These are phyloP conservation scores for Talaromyces liani DNA, from an alignment of 495 filamentous ascomycete species.

Conservation along the genomic window DNA sequence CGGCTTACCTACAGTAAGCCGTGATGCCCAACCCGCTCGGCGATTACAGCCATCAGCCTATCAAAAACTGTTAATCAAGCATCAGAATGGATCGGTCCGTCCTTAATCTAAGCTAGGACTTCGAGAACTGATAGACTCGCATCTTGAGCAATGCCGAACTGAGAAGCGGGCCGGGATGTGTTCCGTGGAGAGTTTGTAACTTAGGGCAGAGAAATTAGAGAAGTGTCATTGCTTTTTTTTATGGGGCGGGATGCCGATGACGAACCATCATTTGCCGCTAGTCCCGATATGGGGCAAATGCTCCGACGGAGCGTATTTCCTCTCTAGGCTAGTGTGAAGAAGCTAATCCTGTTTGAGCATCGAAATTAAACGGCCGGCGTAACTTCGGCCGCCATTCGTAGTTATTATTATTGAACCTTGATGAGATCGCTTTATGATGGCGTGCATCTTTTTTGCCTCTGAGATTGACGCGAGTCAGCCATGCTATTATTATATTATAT, in stretches of 20 bases:
- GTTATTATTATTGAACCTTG: not conserved
- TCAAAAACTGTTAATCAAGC: not conserved
- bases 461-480: not conserved
- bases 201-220: not conserved
- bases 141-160: not conserved
- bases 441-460: too few species aligned
- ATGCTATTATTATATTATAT: not conserved
- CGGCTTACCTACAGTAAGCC: too few species aligned
- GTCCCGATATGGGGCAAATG: not conserved
- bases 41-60: not conserved
- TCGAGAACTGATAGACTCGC: not conserved
- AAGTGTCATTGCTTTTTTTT: not conserved
- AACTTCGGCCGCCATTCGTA: not conserved
- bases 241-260: not conserved
- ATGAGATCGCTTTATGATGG: not conserved
- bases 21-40: too few species aligned
- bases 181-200: not conserved
- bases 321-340: not conserved
- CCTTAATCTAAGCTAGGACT: not conserved
- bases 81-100: not conserved
- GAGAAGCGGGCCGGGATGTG: not conserved
- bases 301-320: slow-evolving; percentile 9
- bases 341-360: not conserved
- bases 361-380: not conserved
- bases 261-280: not conserved